Conservation (phyloP, 306 rosid species). For the Biancaea sappan region DNA sequence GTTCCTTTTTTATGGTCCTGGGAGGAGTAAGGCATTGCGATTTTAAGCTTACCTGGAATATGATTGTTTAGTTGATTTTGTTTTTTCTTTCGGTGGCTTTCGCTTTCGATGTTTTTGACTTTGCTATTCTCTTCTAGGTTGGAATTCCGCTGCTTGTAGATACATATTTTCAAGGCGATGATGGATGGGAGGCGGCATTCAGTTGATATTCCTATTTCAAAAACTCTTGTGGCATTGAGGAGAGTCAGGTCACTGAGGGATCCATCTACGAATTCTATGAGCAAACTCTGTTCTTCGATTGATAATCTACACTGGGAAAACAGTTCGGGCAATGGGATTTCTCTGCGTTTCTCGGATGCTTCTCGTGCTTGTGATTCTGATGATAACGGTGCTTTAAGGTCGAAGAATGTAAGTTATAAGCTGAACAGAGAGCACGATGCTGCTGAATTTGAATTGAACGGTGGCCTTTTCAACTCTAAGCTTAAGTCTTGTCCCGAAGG, state of each 20-base stretch:
- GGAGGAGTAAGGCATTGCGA: neutral
- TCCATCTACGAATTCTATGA: conserved; percentile 75
- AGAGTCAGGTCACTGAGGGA: conserved; percentile 90
- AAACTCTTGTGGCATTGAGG: conserved; percentile 73
- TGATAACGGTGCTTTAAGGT: conserved; percentile 29
- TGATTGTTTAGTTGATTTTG: conserved; percentile 13
- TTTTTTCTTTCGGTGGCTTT: neutral
- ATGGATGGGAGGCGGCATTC: conserved; percentile 88
- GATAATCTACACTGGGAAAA: conserved; percentile 85
- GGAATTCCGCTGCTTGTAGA: conserved; percentile 14
- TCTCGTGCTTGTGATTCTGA: conserved; percentile 43
- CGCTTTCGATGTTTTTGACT: conserved; percentile 3
- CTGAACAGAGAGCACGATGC: conserved; percentile 36
- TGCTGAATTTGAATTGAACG: conserved; percentile 40
- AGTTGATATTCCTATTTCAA: conserved; percentile 83
- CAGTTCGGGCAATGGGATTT: conserved; percentile 53
- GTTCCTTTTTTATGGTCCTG: conserved; percentile 19
- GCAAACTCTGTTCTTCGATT: conserved; percentile 56
- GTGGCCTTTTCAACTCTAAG: conserved; percentile 39
- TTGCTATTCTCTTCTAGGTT: conserved; percentile 31
- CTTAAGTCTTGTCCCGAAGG: conserved; percentile 38
- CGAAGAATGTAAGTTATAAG: conserved; percentile 39
- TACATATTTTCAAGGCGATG: conserved; percentile 32
- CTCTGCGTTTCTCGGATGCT: conserved; percentile 50
- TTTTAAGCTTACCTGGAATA: conserved; percentile 21